Base-by-base conservation (phyloP, 148 eudicot species). In the Amaranthus palmeri region DNA sequence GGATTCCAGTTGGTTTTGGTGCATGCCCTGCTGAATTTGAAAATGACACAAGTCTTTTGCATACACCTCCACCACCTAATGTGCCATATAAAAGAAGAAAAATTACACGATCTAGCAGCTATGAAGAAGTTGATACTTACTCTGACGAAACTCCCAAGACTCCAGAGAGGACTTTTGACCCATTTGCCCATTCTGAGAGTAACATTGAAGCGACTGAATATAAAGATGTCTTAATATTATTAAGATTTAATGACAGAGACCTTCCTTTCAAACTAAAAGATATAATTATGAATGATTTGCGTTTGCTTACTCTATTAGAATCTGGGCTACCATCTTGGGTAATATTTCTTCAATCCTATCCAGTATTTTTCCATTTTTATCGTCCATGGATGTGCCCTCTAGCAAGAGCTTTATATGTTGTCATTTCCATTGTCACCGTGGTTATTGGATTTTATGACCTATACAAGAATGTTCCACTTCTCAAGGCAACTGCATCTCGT, bases 371-470 rank as follows among this genome's bases (percentile, higher is more conserved):
- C 83, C 86, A 89, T 81, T 40, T 91, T 46, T 95, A 95, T 81
- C 96, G 93, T 54, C 99, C 99, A n/a, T 95, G 99, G 99, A 95
- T 95, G 97, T 95, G 99, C 70, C 99, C 99, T 66, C 75, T 95
- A 61, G 99, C 92, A 65, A 89, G 97, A 91, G 78, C 83, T 43
- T 81, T 91, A 53, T 95, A 91, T 64, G 90, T 88, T 68, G 65
- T 86, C 51, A 79, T 95, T 54, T 91, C 97, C 55, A 61, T 85
- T 79, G 81, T 84, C 62, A 95, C 99, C 61, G 99, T 95, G 69
- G 82, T 95, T 46, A 91, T 95, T 57, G 99, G 97, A 44, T 95
- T 95, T 80, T 95, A 91, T 73, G 99, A 95, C 77, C 78, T 95
- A 58, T 95, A 95, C 78, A 95, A 95, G 85, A 95, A 95, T 81